Evolutionary conservation across 2,329 filamentous ascomycete genomes (phyloP).

Genomic region (Tolypocladium paradoxum): DNA sequence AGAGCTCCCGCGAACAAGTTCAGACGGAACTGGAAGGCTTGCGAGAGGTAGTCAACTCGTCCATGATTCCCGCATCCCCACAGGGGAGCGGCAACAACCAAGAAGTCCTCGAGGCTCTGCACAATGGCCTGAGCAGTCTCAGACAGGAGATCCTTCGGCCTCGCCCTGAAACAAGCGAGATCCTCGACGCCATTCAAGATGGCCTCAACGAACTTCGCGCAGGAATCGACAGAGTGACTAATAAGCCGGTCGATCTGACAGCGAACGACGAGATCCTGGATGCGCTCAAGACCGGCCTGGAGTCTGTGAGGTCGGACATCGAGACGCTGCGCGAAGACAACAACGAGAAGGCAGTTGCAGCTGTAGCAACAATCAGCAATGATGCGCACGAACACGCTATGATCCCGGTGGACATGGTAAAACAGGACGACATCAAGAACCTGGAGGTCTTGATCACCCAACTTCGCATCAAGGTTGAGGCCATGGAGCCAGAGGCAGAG

Average conservation of each 20-base stretch:
- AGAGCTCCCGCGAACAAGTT: constrained; percentile 51
- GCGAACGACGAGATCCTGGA: constrained; percentile 85
- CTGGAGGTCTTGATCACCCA: constrained; percentile 76
- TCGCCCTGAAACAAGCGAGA: constrained; percentile 67
- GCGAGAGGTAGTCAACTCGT: constrained; percentile 63
- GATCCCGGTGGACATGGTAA: constrained; percentile 39
- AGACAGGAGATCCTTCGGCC: constrained; percentile 62
- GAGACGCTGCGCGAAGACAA: constrained; percentile 57
- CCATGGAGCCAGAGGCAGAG: constrained; percentile 21
- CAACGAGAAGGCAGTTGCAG: constrained; percentile 40
- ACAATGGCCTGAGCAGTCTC: constrained; percentile 62
- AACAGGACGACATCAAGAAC: constrained; percentile 69
- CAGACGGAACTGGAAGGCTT: constrained; percentile 75
- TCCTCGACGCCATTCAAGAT: constrained; percentile 82
- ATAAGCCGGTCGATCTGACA: constrained; percentile 73
- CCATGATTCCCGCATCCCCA: constrained; percentile 50
- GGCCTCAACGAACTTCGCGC: constrained; percentile 67
- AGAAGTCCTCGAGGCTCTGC: constrained; percentile 61
- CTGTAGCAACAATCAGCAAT: constrained; percentile 31
- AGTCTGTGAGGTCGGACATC: constrained; percentile 66
- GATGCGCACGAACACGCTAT: constrained; percentile 14
- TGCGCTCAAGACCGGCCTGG: constrained; percentile 72
- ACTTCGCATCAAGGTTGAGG: constrained; percentile 72
- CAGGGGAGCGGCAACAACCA: constrained; percentile 35
- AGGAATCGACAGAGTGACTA: constrained; percentile 65